These are phyloP conservation scores for Fusarium sp. DNA, from an alignment of 2,329 filamentous ascomycete genomes.

Conservation along the genomic window DNA sequence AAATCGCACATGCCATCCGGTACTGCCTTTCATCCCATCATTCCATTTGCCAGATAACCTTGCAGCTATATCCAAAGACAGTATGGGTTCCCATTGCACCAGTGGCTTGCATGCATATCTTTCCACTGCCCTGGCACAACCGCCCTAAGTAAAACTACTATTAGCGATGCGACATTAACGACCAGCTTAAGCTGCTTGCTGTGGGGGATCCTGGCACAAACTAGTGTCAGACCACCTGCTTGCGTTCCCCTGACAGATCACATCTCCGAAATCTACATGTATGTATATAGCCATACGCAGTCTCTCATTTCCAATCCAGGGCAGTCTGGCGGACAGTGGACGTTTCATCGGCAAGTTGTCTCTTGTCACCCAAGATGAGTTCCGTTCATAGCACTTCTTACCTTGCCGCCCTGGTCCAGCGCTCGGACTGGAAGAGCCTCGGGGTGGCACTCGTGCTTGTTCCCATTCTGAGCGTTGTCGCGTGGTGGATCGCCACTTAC, in stretches of 20 bases:
- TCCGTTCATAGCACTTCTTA: constrained; percentile 22
- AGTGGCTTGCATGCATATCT: no score
- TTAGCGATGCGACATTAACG: no score
- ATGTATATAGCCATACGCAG: neutral
- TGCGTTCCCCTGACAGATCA: neutral
- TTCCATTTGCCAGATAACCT: no score
- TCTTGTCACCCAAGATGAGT: constrained; percentile 19
- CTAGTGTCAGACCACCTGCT: neutral
- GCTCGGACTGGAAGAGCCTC: constrained; percentile 27
- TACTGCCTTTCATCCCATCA: no score
- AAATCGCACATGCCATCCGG: no score
- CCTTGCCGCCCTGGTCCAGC: constrained; percentile 16
- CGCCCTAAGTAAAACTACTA: no score
- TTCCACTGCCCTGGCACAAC: no score
- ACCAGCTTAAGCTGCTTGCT: no score
- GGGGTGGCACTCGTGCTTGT: constrained; percentile 14
- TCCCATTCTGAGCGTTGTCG: constrained; percentile 27
- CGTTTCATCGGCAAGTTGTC: neutral
- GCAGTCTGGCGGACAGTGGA: no score
- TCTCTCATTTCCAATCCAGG: neutral
- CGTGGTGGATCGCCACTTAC: constrained; percentile 35
- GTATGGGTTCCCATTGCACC: no score
- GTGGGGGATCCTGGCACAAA: no score
- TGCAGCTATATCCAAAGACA: no score
- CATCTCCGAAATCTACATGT: neutral